Base-by-base conservation (phyloP, 2,329 filamentous ascomycete species). In the Ambrosiella cleistominuta region DNA sequence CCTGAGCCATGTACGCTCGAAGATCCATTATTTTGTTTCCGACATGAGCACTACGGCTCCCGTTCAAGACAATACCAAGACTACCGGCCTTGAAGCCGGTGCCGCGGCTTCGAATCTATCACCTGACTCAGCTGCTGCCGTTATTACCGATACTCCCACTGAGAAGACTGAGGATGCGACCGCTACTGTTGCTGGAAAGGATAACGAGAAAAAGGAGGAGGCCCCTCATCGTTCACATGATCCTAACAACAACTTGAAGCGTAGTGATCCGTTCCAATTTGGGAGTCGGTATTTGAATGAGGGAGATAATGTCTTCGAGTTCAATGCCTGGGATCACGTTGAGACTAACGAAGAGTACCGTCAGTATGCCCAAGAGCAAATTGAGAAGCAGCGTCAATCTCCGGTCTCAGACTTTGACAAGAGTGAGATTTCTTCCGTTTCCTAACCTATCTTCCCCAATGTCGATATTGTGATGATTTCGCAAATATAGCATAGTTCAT, bases 251-350 rank as follows among this genome's bases (percentile, higher is more conserved):
- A 93, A 89, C 69, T 75, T 85, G 71, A 97, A 97, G 74, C 81
- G 88, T 65, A 86, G 74, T 67, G 89, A 96, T 67, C 93, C 93
- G 15, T 98, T 97, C 70, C 85, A 94, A 70, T 98, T 98, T 70
- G 93, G 93, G 61, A 93, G 87, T 53, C 87, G 91, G 61, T 86
- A 80, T 66, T 80, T 98, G 56, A 82, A 86, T 65, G 78, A 91
- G 69, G 81, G 82, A 67, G 90, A 95, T 72, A 79, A 97, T 68
- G 87, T 95, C 66, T 98, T 91, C 72, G 86, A 94, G 69, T 95
- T 93, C 80, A 98, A 98, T 70, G 93, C 93, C 42, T 98, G 93
- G 93, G 93, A 98, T 69, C 91, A 98, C 69, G 93, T 97, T 68
- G 85, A 91, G 71, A 89, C 89, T 68, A 91, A 97, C 72, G 82